These are phyloP conservation scores for Penicillium oxalicum DNA, from an alignment of 2,329 filamentous ascomycete genomes.

Conservation along the genomic window DNA sequence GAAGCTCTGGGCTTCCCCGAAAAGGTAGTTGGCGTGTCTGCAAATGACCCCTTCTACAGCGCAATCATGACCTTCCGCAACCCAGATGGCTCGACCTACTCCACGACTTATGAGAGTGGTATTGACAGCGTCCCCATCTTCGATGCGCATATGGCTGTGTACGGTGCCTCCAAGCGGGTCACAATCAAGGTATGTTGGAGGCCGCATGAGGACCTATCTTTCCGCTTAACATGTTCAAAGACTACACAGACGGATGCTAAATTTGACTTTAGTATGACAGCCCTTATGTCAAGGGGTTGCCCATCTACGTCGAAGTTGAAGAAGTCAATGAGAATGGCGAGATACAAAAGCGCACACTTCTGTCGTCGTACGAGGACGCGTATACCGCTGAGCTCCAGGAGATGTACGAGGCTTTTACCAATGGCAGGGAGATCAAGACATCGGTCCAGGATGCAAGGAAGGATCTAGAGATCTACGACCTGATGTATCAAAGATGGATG, in stretches of 20 bases:
- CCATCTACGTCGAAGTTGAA: conserved; percentile 13
- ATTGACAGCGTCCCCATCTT: conserved; percentile 15
- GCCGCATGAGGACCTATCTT: not conserved
- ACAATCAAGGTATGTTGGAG: conserved; percentile 7
- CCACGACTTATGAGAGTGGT: conserved; percentile 15
- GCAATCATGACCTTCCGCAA: conserved; percentile 14
- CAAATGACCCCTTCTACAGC: conserved; percentile 15
- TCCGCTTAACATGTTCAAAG: no score
- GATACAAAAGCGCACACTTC: conserved; percentile 32
- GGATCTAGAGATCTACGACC: conserved; percentile 34
- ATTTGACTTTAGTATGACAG: conserved; percentile 9
- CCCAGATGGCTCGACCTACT: conserved; percentile 8
- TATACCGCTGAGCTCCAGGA: conserved; percentile 40
- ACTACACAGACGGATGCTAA: not conserved
- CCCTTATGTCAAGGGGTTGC: conserved; percentile 14
- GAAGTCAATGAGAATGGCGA: conserved; percentile 15
- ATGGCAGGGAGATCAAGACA: conserved; percentile 38
- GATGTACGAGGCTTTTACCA: conserved; percentile 30
- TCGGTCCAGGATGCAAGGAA: conserved; percentile 36
- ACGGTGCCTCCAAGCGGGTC: conserved; percentile 13
- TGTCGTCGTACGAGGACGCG: conserved; percentile 45
- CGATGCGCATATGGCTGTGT: conserved; percentile 13
- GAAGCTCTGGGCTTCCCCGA: conserved; percentile 13
- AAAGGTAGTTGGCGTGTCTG: conserved; percentile 7
- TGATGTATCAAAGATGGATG: conserved; percentile 22